Conservation (phyloP, 2,329 filamentous ascomycete species). For the Ilyonectria mors-panacis region DNA sequence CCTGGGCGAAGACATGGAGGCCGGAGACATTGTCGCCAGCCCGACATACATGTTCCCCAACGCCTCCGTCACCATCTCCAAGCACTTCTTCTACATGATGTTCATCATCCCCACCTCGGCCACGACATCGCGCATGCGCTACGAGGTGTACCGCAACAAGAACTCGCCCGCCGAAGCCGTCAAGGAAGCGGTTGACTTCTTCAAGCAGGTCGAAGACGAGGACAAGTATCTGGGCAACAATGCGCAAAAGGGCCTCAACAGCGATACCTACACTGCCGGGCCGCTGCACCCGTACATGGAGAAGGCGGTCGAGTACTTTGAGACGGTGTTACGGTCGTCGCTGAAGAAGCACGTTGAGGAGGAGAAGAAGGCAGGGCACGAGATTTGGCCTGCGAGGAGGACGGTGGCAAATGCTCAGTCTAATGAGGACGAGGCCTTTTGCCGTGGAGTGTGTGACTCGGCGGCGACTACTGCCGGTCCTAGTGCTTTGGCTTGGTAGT, state of each 20-base stretch:
- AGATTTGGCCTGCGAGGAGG: constrained; percentile 18
- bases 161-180: neutral
- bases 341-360: constrained; percentile 16
- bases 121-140: constrained; percentile 18
- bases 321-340: neutral
- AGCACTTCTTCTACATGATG: constrained; percentile 28
- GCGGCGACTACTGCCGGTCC: neutral
- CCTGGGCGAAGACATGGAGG: constrained; percentile 22
- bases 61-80: constrained; percentile 21
- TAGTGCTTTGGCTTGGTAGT: constrained; percentile 1
- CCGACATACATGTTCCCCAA: constrained; percentile 29
- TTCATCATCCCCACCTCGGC: constrained; percentile 21
- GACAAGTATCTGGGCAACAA: constrained; percentile 20
- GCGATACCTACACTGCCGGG: constrained; percentile 15
- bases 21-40: constrained; percentile 12
- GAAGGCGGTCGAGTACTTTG: constrained; percentile 20
- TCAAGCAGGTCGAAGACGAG: constrained; percentile 22
- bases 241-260: constrained; percentile 14
- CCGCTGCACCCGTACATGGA: constrained; percentile 25
- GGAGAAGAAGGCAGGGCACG: constrained; percentile 1
- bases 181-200: constrained; percentile 6
- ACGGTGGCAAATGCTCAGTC: constrained; percentile 4
- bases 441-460: constrained; percentile 14
- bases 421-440: constrained; percentile 21
- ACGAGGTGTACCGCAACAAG: constrained; percentile 27